Evolutionary conservation across 108 stramenopile species (phyloP).

Genomic region (Conticribra weissflogii): DNA sequence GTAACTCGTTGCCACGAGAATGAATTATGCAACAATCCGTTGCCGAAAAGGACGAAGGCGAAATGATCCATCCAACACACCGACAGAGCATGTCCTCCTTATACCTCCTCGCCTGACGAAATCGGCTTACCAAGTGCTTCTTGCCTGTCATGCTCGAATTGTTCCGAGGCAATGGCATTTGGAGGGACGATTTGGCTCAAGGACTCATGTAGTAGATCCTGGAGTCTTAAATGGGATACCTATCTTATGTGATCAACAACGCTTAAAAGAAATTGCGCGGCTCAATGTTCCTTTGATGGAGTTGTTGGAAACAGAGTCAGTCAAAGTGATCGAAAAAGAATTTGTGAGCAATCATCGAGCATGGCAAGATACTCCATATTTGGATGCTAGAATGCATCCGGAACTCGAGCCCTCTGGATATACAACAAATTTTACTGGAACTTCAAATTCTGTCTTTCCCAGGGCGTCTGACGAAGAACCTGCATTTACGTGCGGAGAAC

Average conservation of each 20-base stretch:
- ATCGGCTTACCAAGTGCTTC: constrained; percentile 57
- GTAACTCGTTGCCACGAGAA: too few relatives aligned
- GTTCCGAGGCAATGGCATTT: constrained; percentile 71
- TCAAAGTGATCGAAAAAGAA: constrained; percentile 42
- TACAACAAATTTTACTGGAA: neutral
- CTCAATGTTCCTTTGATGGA: constrained; percentile 22
- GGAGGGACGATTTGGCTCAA: constrained; percentile 75
- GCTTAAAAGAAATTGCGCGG: constrained; percentile 7
- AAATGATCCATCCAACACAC: neutral
- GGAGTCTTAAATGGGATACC: constrained; percentile 40
- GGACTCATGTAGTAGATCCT: constrained; percentile 57
- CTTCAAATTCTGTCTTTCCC: neutral
- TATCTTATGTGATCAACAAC: constrained; percentile 22
- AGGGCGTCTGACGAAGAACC: constrained; percentile 11
- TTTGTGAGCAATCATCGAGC: constrained; percentile 45
- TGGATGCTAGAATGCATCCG: constrained; percentile 47
- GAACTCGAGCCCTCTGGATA: constrained; percentile 35
- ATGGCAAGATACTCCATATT: constrained; percentile 11
- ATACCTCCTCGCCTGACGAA: constrained; percentile 70
- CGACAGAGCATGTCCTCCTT: constrained; percentile 52
- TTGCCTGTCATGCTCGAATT: constrained; percentile 26
- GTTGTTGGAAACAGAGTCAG: constrained; percentile 48
- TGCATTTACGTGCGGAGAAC: constrained; percentile 73
- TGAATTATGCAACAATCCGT: neutral
- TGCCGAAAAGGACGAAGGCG: neutral